Evolutionary conservation across 306 rosid genomes (phyloP), one percentile per base, ranked within the genome.

Genomic region (Glycine latifolia): DNA sequence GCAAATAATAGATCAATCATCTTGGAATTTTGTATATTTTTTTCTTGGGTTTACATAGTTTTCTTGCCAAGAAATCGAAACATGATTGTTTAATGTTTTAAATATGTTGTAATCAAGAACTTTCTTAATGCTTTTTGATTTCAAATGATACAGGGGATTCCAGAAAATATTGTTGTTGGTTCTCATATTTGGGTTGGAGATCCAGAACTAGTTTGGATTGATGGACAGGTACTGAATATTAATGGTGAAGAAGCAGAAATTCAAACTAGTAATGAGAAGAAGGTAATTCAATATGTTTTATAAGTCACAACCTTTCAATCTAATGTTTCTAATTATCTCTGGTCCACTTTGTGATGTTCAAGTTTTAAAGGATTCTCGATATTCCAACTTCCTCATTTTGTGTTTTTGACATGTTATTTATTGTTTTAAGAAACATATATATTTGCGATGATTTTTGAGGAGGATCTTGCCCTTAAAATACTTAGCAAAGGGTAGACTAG

Each of bases 121-220:
- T 75, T 50, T 77, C 65, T 15, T 61, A 43, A 65, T 72, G 59
- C 73, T 61, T 56, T 26, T 44, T 73, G 10, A 43, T 80, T 85
- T 10, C 53, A 73, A 73, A 37, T 87, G 71, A 52, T 86, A 83
- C 97, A 93, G 98, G 94, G 91, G 69, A 62, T 86, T 58, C 82
- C 89, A 6, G 89, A 85, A 79, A 95, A 89, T 79, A 86, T 95
- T 73, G 85, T 87, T 81, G 93, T 89, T 62, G 98, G 96, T 73
- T 90, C 99, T 87, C 93, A 87, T 6, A 75, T 93, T 71, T 93
- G 97, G 98, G 91, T 91, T 83, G 96, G 85, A 79, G 91, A 93
- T 78, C 81, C 90, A 76, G 95, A 90, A 26, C 61, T 87, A 71
- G 90, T 90, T 78, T 95, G 99, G 99, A 77, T 83, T 85, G 97